Conservation (phyloP, 345 rosid species). For the Brassica carinata region DNA sequence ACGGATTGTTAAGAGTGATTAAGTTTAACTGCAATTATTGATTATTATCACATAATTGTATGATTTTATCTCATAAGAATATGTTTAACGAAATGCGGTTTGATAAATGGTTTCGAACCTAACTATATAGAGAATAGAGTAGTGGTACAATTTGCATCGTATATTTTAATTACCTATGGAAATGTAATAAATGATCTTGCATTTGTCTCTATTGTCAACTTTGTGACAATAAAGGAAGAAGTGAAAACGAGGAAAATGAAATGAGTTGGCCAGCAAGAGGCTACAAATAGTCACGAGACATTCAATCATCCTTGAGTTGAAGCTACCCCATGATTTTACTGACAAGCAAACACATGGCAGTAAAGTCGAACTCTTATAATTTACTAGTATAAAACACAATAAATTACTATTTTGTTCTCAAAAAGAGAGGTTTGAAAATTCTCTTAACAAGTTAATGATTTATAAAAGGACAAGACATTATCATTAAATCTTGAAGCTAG, state of each 20-base stretch:
- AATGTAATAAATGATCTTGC: conserved; percentile 27
- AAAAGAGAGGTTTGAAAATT: conserved; percentile 1
- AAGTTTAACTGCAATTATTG: background rate
- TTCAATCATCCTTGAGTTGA: conserved; percentile 36
- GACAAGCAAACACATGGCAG: conserved; percentile 42
- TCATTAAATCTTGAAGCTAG: conserved; percentile 39
- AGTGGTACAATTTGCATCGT: background rate
- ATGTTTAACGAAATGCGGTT: background rate
- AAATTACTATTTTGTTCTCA: background rate
- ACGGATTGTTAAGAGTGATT: background rate
- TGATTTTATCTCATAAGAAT: background rate
- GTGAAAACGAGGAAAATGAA: conserved; percentile 19
- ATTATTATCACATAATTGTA: background rate
- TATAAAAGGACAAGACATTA: conserved; percentile 37
- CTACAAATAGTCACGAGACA: conserved; percentile 37
- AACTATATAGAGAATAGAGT: background rate
- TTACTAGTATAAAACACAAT: conserved; percentile 28
- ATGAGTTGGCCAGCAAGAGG: conserved; percentile 36
- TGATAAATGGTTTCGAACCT: background rate
- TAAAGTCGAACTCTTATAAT: conserved; percentile 33
- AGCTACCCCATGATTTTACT: conserved; percentile 41
- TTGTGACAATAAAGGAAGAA: background rate
- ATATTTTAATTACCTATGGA: background rate
- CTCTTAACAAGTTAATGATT: conserved; percentile 39
- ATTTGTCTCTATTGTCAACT: conserved; percentile 32